phyloP scores from a whole-genome alignment of 176 grass and related monocot species.

The maize (Zea mays) region DNA sequence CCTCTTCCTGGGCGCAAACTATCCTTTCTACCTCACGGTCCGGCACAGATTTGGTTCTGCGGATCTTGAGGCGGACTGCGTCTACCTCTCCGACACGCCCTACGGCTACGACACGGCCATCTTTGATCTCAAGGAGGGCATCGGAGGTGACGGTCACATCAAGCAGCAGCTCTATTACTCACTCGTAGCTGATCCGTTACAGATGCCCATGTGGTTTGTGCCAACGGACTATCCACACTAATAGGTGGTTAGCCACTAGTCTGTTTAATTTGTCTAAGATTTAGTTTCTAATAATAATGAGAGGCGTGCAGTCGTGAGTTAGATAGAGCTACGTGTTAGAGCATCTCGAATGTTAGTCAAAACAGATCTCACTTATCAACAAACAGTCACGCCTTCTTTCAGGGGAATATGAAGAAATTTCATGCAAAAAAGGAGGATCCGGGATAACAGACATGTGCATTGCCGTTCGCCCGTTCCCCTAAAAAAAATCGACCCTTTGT shows the following conservation, averaged over 20 bases:
- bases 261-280: too few species aligned
- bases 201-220: conserved; percentile 13
- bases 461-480: too few species aligned
- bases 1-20: conserved; percentile 22
- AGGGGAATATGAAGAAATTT: too few species aligned
- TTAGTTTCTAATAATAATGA: too few species aligned
- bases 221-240: neutral
- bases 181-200: neutral
- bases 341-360: too few species aligned
- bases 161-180: neutral
- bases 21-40: conserved; percentile 6
- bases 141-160: neutral
- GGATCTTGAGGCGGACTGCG: neutral
- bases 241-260: neutral
- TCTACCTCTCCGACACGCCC: conserved; percentile 4
- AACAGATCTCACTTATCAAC: too few species aligned
- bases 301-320: too few species aligned
- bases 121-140: neutral
- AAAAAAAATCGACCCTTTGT: too few species aligned
- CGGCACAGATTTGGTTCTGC: neutral
- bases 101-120: neutral
- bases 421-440: too few species aligned
- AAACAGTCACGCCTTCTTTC: too few species aligned
- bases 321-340: too few species aligned
- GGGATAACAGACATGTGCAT: too few species aligned